Base-by-base conservation (phyloP, 768 basidiomycete genomes). In the Naematelia aurantialba region DNA sequence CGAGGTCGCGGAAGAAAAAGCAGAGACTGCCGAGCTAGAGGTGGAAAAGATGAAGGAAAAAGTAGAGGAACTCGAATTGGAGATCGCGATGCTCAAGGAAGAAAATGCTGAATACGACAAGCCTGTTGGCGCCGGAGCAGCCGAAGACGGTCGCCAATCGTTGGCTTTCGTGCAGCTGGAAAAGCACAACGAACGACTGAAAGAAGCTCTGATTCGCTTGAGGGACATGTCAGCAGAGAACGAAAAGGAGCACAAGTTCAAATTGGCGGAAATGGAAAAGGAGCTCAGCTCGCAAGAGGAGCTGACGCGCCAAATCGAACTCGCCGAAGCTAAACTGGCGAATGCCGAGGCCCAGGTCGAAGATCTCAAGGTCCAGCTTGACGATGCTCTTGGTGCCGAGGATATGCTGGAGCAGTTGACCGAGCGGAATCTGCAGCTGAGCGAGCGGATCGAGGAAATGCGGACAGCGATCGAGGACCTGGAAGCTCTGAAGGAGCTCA, bases 361-460 rank as follows among this genome's bases (percentile, higher is more conserved):
- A 61, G 90, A 94, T 58, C 84, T 99, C 60, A 97, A 98, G 75
- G 69, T 85, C 11, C 94, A 98, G 75, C 84, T 98, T 1, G 96
- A 99, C 68, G 92, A 93, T 75, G 91, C 96, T 0, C 81, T 94
- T 1, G 91, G 89, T 14, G 92, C 92, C 0, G 94, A 98, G 75
- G 96, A 99, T 60, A 88, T 99, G 83, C 84, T 98, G 13, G 91
- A 96, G 21, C 88, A 90, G 68, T 82, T 99, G 46, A 99, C 94
- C 0, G 94, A 96, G 68, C 85, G 93, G 3, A 98, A 96, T 72
- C 82, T 97, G 19, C 83, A 87, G 78, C 83, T 97, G 47, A 87
- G 89, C 60, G 94, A 97, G 89, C 93, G 92, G 85, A 91, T 97
- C 64, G 96, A 98, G 74, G 92, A 97, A 78, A 93, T 97, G 89